A percentile compares a stretch with the other conserved stretches of the same genome.
Evolutionary conservation across 768 basidiomycete species (phyloP).

Genomic region (Hygrophorus russula): DNA sequence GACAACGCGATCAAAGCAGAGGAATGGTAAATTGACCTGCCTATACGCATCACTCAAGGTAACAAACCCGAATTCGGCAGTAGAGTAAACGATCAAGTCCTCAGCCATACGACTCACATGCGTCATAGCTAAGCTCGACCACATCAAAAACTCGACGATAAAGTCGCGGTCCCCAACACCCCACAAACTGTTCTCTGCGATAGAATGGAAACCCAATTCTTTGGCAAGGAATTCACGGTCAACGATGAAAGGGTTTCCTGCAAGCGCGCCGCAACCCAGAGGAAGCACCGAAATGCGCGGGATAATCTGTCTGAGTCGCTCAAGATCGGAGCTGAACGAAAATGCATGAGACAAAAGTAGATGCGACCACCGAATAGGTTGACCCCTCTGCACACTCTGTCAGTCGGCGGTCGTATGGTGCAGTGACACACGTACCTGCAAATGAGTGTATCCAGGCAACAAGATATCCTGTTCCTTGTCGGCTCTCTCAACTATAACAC

Average conservation of each 20-base stretch:
- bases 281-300: constrained; percentile 91
- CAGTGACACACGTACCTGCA: constrained; percentile 54
- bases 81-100: constrained; percentile 93
- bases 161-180: constrained; percentile 97
- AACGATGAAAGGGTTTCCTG: constrained; percentile 91
- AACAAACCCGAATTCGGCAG: constrained; percentile 95
- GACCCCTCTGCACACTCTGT: constrained; percentile 60
- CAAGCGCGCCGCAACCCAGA: constrained; percentile 88
- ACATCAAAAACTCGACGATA: constrained; percentile 95
- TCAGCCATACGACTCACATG: constrained; percentile 94
- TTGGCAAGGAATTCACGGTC: constrained; percentile 87
- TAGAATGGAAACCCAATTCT: constrained; percentile 79
- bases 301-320: constrained; percentile 71
- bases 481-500: constrained; percentile 85
- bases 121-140: constrained; percentile 84
- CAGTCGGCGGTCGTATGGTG: neutral
- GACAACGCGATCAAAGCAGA: neutral
- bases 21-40: constrained; percentile 29
- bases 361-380: constrained; percentile 99
- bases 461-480: constrained; percentile 87
- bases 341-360: constrained; percentile 91
- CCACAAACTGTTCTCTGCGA: constrained; percentile 95
- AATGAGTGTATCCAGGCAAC: constrained; percentile 94
- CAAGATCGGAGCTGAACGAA: constrained; percentile 83
- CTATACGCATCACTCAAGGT: constrained; percentile 96